Conservation (phyloP, 768 basidiomycete genomes). For the Trametopsis cervina region DNA sequence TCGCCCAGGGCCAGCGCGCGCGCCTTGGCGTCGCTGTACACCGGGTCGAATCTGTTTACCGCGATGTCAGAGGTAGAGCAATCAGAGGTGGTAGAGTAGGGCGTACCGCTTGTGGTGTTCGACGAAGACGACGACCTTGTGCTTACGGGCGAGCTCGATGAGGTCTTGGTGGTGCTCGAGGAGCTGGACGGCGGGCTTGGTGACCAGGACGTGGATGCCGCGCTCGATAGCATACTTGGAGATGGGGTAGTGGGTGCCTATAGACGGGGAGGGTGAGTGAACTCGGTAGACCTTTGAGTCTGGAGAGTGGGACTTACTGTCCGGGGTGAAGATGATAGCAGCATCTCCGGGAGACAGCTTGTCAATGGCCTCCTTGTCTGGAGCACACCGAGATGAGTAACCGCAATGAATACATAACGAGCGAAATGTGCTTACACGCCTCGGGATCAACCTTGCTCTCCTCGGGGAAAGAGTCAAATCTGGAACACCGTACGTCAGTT, state of each 20-base stretch:
- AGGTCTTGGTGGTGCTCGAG: slow-evolving; percentile 78
- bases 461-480: slow-evolving; percentile 78
- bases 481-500: slow-evolving; percentile 21
- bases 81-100: not conserved
- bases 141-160: slow-evolving; percentile 66
- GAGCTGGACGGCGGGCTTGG: slow-evolving; percentile 87
- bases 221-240: slow-evolving; percentile 81
- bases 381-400: not conserved
- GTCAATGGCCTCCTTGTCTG: slow-evolving; percentile 80
- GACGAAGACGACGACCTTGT: slow-evolving; percentile 86
- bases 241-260: slow-evolving; percentile 82
- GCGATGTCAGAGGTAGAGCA: not conserved
- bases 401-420: not conserved
- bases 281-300: not conserved
- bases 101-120: slow-evolving; percentile 85
- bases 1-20: slow-evolving; percentile 74
- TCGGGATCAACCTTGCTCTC: slow-evolving; percentile 62
- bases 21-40: slow-evolving; percentile 84
- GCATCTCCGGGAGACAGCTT: slow-evolving; percentile 74
- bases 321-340: slow-evolving; percentile 91
- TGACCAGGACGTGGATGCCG: slow-evolving; percentile 83
- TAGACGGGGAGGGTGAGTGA: too few species aligned
- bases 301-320: slow-evolving; percentile 45
- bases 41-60: slow-evolving; percentile 67
- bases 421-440: slow-evolving; percentile 83